Evolutionary conservation across 2,329 filamentous ascomycete species (phyloP).

Genomic region (Claviceps sp.): DNA sequence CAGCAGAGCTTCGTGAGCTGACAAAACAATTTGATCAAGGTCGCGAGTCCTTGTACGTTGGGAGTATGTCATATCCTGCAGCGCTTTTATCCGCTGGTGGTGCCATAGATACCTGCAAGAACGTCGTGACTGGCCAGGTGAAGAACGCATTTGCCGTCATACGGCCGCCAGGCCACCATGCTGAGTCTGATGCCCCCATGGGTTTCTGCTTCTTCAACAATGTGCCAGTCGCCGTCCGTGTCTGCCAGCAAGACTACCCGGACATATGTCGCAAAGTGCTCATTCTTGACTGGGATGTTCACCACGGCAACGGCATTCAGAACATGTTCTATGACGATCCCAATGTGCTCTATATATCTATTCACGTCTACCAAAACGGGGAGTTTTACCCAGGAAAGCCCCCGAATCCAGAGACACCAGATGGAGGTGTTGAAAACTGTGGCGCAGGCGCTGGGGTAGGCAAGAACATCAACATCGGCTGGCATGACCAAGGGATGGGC

Average conservation of each 20-base stretch:
- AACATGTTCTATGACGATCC: slow-evolving; percentile 93
- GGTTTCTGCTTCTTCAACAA: slow-evolving; percentile 99
- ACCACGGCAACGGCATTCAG: slow-evolving; percentile 83
- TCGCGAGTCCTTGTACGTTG: slow-evolving; percentile 71
- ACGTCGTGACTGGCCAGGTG: slow-evolving; percentile 69
- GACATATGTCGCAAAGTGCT: slow-evolving; percentile 75
- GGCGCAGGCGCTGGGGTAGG: slow-evolving; percentile 42
- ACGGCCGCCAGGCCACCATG: slow-evolving; percentile 87
- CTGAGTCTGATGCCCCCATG: slow-evolving; percentile 73
- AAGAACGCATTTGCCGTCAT: slow-evolving; percentile 96
- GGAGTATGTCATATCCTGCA: slow-evolving; percentile 66
- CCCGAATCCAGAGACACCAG: slow-evolving; percentile 41
- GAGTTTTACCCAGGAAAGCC: slow-evolving; percentile 69
- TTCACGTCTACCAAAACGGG: slow-evolving; percentile 79
- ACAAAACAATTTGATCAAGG: slow-evolving; percentile 48
- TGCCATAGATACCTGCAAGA: slow-evolving; percentile 88
- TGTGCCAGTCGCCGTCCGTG: slow-evolving; percentile 79
- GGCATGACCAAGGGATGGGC: slow-evolving; percentile 67
- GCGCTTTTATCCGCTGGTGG: slow-evolving; percentile 78
- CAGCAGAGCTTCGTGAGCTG: slow-evolving; percentile 53
- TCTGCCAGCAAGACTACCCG: slow-evolving; percentile 72
- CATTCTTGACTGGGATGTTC: slow-evolving; percentile 83
- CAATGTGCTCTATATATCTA: slow-evolving; percentile 87
- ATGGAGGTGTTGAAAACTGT: slow-evolving; percentile 48
- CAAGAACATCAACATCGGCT: slow-evolving; percentile 54